Evolutionary conservation across 2,329 filamentous ascomycete genomes (phyloP), one percentile per base, ranked within the genome.

Genomic region (Beauveria australis): DNA sequence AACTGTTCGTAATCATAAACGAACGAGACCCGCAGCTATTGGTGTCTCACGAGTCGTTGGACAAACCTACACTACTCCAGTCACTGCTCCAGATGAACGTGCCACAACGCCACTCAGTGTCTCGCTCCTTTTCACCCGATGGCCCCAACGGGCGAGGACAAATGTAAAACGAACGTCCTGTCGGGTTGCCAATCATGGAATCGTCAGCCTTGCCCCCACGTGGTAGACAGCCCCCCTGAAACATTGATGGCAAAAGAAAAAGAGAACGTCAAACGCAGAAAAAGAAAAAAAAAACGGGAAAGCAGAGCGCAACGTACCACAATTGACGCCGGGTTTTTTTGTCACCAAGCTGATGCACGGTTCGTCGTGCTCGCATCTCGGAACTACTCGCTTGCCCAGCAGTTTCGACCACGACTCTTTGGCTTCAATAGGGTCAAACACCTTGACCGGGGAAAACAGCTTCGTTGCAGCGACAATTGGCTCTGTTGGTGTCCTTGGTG

Each of bases 401-500:
- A 97, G 79, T 70, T 88, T 92, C 5, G 85, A 87, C 94, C 94
- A 97, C 24, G 88, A 88, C 69, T 94, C 88, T 71, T 91, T 93
- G 51, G 83, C 82, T 63, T 83, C 79, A 54, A 91, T 84, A 0
- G 88, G 87, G 66, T 92, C 89, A 63, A 88, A 79, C 1, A 84
- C 77, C 60, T 72, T 78, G 9, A 74, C 78, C 3, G 70, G 64
- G 26, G 64, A 53, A 24, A 43, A 7, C 2, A 4, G 18, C n/a
- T 26, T 51, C 22, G 16, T 19, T 2, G 24, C 7, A 10, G 19
- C 28, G 5, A 24, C 30, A 16, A 9, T 56, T 16, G 18, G 9
- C 18, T 40, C 14, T 10, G 43, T 40, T 19, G 43, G 40, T 22
- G 19, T 30, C 12, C 19, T 48, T 53, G 47, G 46, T n/a, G 40